These are phyloP conservation scores for Ramularia endophylla DNA, from an alignment of 2,329 filamentous ascomycete species.

Conservation along the genomic window DNA sequence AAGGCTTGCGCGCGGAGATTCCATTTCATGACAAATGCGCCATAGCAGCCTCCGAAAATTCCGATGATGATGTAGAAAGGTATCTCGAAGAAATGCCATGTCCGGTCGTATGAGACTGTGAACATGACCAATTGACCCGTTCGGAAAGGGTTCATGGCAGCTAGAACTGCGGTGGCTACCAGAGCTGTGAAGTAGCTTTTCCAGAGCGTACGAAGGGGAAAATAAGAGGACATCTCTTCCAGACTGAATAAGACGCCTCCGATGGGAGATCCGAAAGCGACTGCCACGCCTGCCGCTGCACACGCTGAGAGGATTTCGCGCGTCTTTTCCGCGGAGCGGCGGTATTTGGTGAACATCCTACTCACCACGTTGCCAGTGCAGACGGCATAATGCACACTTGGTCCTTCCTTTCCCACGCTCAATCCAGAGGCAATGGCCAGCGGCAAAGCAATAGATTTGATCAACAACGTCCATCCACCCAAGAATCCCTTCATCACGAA, in stretches of 20 bases:
- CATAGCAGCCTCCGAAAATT: conserved; percentile 89
- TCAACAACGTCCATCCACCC: conserved; percentile 81
- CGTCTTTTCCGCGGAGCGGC: conserved; percentile 85
- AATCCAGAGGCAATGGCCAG: conserved; percentile 90
- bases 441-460: conserved; percentile 88
- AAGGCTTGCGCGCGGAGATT: conserved; percentile 88
- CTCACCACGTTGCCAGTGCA: conserved; percentile 97
- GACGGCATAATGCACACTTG: conserved; percentile 97
- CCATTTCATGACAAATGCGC: conserved; percentile 97
- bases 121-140: conserved; percentile 99
- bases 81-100: conserved; percentile 97
- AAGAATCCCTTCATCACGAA: conserved; percentile 99
- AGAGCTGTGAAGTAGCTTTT: conserved; percentile 96
- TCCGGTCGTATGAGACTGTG: conserved; percentile 88
- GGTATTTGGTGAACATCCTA: conserved; percentile 86
- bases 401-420: conserved; percentile 94
- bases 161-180: conserved; percentile 85
- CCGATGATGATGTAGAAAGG: conserved; percentile 89
- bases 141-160: conserved; percentile 95
- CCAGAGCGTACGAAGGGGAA: conserved; percentile 96
- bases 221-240: conserved; percentile 96
- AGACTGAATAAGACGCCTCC: conserved; percentile 94
- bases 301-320: conserved; percentile 92
- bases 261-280: conserved; percentile 96
- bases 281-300: conserved; percentile 88